A percentile compares a stretch with the other conserved stretches of the same genome.
phyloP scores from a whole-genome alignment of 1,284 basidiomycete species.

The Ustilago vetiveriae region DNA sequence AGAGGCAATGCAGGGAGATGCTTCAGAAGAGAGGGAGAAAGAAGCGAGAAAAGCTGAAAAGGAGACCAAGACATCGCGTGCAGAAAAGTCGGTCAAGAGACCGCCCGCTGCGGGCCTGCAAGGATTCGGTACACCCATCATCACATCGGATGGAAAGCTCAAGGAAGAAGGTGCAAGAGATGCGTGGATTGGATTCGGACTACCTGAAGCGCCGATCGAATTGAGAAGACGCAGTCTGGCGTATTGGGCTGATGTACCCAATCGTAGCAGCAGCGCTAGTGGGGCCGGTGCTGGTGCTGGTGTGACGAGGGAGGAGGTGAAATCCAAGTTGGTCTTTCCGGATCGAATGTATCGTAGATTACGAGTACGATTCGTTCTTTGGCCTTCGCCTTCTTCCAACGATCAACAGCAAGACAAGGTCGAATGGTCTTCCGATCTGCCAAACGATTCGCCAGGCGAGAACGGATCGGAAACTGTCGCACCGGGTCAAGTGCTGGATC shows the following conservation, averaged over 20 bases:
- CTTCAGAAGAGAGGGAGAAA: background rate
- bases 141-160: slow-evolving; percentile 51
- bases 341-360: slow-evolving; percentile 48
- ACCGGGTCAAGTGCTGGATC: slow-evolving; percentile 29
- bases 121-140: slow-evolving; percentile 53
- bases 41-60: background rate
- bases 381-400: background rate
- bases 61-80: too few relatives aligned
- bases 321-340: slow-evolving; percentile 48
- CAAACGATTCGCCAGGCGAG: background rate
- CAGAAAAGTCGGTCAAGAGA: too few relatives aligned
- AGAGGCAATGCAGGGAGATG: slow-evolving; percentile 1
- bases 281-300: background rate
- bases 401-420: background rate
- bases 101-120: slow-evolving; percentile 33
- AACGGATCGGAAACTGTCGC: slow-evolving; percentile 1
- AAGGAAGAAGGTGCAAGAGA: slow-evolving; percentile 60
- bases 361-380: slow-evolving; percentile 40
- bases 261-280: too few relatives aligned
- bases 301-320: background rate
- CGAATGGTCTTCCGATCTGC: slow-evolving; percentile 41
- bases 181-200: slow-evolving; percentile 61
- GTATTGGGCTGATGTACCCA: slow-evolving; percentile 49
- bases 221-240: slow-evolving; percentile 46
- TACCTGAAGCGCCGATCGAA: slow-evolving; percentile 49